Evolutionary conservation across 306 rosid species (phyloP), one percentile per base, ranked within the genome.

Genomic region (Cicer arietinum): DNA sequence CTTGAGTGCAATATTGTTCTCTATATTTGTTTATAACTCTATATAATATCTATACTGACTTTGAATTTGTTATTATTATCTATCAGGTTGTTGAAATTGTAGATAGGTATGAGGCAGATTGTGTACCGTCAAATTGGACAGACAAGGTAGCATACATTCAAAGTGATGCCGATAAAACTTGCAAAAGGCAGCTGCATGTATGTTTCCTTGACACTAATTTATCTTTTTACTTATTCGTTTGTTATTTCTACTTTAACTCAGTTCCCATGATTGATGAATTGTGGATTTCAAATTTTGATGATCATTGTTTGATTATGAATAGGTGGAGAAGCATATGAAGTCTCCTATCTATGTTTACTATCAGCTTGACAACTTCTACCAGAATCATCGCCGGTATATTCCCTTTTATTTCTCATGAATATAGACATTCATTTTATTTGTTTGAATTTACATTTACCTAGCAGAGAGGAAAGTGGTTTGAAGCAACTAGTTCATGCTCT

Each of bases 291-390:
- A 73, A 42, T 14, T 64, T 66, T 79, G 44, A 78, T 44, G 76
- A 40, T 68, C 39, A 18, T 73, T 80, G 35, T 67, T 83, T 74
- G 16, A 25, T 43, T 85, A 67, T 37, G 41, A 43, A 69, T 74
- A 94, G 98, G 91, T 94, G 22, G 37, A 69, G 9, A 91, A 94
- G 80, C 77, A 7, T 12, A 91, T 94, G 98, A 87, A 82, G 82
- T n/a, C 81, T 30, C 98, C 98, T 37, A 79, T 94, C 60, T 90
- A 52, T 84, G 94, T 94, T 25, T 94, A 94, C 82, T 94, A 94
- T 67, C 94, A 94, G 85, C 98, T 93, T 42, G 98, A 93, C 80
- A 88, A 91, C 79, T 93, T 93, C 76, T 93, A 93, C 81, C 98
- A 94, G 84, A 94, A 94, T 81, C 98, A 94, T 81, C 92, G 98